Evolutionary conservation across 202 grass and related monocot species (phyloP).

Genomic region (Panicum virgatum): DNA sequence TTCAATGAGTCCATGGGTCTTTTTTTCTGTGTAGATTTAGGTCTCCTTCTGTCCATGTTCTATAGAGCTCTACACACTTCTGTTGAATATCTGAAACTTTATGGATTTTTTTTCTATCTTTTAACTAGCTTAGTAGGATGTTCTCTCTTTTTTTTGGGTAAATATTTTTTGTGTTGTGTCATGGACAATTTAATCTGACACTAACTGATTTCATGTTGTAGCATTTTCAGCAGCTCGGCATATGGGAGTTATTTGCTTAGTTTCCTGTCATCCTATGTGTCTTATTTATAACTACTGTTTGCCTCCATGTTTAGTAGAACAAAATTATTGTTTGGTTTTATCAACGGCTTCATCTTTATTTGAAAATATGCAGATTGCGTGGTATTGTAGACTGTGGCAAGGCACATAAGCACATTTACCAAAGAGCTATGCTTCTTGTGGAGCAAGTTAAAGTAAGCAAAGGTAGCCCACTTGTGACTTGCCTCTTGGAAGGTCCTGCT

Average conservation of each 20-base stretch:
- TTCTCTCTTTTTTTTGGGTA: background rate
- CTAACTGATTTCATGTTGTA: background rate
- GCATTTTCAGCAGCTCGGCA: background rate
- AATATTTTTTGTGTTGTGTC: conserved; percentile 3
- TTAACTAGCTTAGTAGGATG: conserved; percentile 14
- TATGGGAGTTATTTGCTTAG: background rate
- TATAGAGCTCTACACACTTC: background rate
- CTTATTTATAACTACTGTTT: conserved; percentile 1
- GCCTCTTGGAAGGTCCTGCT: conserved; percentile 89
- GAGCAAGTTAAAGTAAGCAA: conserved; percentile 94
- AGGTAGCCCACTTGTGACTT: conserved; percentile 88
- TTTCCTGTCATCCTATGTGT: background rate
- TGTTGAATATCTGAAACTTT: background rate
- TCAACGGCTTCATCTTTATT: background rate
- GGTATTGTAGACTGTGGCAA: conserved; percentile 94
- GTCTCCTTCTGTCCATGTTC: background rate
- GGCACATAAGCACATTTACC: conserved; percentile 71
- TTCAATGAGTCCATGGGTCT: background rate
- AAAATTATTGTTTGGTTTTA: conserved; percentile 1
- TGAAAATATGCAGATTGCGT: conserved; percentile 56
- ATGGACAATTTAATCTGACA: background rate
- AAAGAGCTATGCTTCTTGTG: conserved; percentile 89
- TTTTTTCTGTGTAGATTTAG: conserved; percentile 8
- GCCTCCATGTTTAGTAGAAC: conserved; percentile 15
- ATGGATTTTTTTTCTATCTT: background rate